A percentile compares a stretch with the other conserved stretches of the same genome.
These are phyloP conservation scores for Leishmania amazonensis DNA, from an alignment of 208 protist genomes.

Conservation along the genomic window DNA sequence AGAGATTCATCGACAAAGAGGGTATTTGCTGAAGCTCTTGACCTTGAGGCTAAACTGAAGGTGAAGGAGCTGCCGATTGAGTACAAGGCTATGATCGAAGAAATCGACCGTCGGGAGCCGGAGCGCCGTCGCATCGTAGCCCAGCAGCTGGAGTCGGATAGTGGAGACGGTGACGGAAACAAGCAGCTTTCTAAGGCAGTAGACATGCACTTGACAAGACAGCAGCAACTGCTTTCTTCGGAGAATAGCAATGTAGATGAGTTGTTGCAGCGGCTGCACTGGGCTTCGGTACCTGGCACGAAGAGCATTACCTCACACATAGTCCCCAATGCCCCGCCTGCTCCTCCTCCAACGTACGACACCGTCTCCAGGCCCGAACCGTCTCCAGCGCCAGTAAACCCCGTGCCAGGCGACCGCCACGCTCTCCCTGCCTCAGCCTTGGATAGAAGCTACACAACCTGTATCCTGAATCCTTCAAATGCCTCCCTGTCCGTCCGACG, in stretches of 20 bases:
- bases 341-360: constrained; percentile 1
- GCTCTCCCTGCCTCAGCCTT: background rate
- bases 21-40: constrained; percentile 32
- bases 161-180: background rate
- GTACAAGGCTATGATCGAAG: constrained; percentile 39
- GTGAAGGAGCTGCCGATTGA: constrained; percentile 25
- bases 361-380: background rate
- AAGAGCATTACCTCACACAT: background rate
- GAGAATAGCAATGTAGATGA: constrained; percentile 24
- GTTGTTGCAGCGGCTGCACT: constrained; percentile 23
- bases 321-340: background rate
- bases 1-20: constrained; percentile 11
- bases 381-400: background rate
- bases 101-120: constrained; percentile 39
- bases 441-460: constrained; percentile 25
- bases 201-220: constrained; percentile 18
- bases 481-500: constrained; percentile 24
- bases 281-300: constrained; percentile 9
- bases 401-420: background rate
- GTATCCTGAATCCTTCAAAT: constrained; percentile 33
- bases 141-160: constrained; percentile 39
- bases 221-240: constrained; percentile 30
- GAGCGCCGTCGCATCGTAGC: constrained; percentile 35
- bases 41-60: constrained; percentile 31
- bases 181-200: background rate